Conservation (phyloP, 2,329 filamentous ascomycete genomes). For the Ilyonectria sp. region DNA sequence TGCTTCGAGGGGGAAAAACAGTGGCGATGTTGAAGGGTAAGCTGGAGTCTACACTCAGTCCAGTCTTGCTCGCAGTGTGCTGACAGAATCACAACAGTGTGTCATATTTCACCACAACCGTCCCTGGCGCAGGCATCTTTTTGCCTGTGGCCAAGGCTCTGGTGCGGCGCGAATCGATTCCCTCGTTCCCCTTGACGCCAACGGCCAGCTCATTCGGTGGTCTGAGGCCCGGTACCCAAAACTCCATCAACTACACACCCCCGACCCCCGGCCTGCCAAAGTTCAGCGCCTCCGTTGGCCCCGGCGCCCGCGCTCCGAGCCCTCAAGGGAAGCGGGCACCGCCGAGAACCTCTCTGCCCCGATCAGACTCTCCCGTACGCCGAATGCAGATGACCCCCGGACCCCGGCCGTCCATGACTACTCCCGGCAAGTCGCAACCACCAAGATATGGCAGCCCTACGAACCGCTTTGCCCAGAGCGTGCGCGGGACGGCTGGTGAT, state of each 20-base stretch:
- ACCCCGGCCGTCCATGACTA: conserved; percentile 69
- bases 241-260: conserved; percentile 73
- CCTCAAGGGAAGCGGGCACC: conserved; percentile 76
- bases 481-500: conserved; percentile 73
- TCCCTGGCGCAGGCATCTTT: conserved; percentile 92
- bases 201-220: conserved; percentile 73
- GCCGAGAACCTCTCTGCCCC: conserved; percentile 82
- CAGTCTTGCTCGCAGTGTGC: conserved; percentile 2
- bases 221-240: conserved; percentile 69
- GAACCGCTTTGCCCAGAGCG: conserved; percentile 75
- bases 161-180: conserved; percentile 75
- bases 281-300: conserved; percentile 91
- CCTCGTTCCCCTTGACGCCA: conserved; percentile 76
- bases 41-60: conserved; percentile 43
- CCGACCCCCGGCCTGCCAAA: conserved; percentile 79
- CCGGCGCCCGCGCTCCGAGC: conserved; percentile 76
- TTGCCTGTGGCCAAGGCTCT: conserved; percentile 87
- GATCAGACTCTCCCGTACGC: conserved; percentile 88
- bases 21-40: conserved; percentile 94
- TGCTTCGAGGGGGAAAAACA: conserved; percentile 91
- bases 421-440: conserved; percentile 58
- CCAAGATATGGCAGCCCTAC: conserved; percentile 60
- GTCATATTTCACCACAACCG: conserved; percentile 85
- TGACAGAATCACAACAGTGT: conserved; percentile 58
- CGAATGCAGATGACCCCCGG: conserved; percentile 75